Base-by-base conservation (phyloP, 805 yeast species). In the Cyberlindnera saturnus region DNA sequence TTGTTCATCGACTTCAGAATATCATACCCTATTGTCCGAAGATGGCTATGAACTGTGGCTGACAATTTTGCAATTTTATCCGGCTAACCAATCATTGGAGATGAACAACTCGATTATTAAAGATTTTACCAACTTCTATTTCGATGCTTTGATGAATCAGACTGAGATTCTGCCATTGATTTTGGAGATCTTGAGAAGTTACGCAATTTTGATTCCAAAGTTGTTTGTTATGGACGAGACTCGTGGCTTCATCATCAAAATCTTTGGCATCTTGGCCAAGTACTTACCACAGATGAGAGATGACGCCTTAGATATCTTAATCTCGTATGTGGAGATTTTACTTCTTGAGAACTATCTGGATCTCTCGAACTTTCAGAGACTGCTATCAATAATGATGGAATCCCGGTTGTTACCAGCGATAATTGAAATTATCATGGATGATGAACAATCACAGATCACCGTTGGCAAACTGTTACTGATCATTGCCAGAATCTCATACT, bases 1-100 rank as follows among this genome's bases (percentile, higher is more conserved):
- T 38, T 82, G 93, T 54, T 79, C 86, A 50, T 73, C 81, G 1
- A 66, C 68, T 17, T 75, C 88, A 0, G 72, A 73, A 18, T 69
- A 66, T 41, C 74, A 77, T 46, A 65, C 75, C 2, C 66, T 86
- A 41, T 61, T 90, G 9, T 73, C 82, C 16, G 97, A 90, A 57
- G 97, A 90, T 64, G 96, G 95, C 0, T 79, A 77, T 56, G 95
- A 87, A 44, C 67, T 90, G 34, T 88, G 96, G 96, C 67, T 75
- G n/a, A 70, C 82, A 1, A 60, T 85, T 2, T 59, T 88, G 40
- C 85, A 78, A 48, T 79, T 80, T 47, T 74, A 75, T 41, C 86
- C 91, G 1, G 33, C 51, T 4, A 32, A 44, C 13, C 50, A 47
- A 20, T 3, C 37, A 1, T 15, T 53, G 14, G 44, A 45, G 5